These are phyloP conservation scores for Acanthamoeba triangularis DNA, from an alignment of 208 protist genomes.

Conservation along the genomic window DNA sequence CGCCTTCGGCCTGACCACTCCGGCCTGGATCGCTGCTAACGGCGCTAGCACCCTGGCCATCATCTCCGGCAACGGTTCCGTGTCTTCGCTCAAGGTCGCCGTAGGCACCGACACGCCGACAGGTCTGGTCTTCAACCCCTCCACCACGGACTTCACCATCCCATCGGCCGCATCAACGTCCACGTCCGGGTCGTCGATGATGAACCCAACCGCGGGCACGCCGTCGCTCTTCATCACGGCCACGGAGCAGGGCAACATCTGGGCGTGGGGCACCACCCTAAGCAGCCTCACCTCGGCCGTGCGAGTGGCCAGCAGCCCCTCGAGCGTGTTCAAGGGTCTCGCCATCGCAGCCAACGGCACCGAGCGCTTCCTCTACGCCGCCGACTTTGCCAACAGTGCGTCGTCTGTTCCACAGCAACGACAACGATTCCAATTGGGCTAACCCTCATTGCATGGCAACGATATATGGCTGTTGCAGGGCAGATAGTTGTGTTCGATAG, in stretches of 20 bases:
- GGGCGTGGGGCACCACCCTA: not conserved
- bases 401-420: not conserved
- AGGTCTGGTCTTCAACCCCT: not conserved
- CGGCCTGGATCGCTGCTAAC: not conserved
- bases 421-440: not conserved
- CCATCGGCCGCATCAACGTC: not conserved
- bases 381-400: constrained; percentile 33
- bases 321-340: constrained; percentile 51
- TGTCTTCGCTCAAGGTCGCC: not conserved
- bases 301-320: not conserved
- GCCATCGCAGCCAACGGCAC: constrained; percentile 5
- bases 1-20: not conserved
- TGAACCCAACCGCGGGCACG: not conserved
- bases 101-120: not conserved
- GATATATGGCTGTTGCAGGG: not conserved
- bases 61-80: not conserved
- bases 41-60: not conserved
- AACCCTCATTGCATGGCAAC: not conserved
- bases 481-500: not conserved
- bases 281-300: not conserved
- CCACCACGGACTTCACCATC: not conserved
- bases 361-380: not conserved
- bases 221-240: not conserved
- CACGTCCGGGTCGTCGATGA: too few relatives aligned
- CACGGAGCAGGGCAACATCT: not conserved